These are phyloP conservation scores for Candida silvicultrix DNA, from an alignment of 805 yeast species.

Conservation along the genomic window DNA sequence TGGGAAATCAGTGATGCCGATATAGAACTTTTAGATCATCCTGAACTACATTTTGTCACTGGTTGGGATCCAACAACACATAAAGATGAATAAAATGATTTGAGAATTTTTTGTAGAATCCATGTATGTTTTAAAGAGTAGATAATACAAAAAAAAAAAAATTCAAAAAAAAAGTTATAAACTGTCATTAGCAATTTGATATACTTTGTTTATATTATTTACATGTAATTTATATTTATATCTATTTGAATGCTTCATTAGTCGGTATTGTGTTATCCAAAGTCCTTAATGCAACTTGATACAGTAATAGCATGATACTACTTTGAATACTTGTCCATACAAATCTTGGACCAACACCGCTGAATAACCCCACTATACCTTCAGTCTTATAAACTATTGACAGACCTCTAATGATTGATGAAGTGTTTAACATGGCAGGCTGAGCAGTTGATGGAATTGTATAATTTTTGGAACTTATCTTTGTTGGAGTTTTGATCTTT, in stretches of 20 bases:
- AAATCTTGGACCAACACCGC: constrained; percentile 95
- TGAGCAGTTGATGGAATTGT: constrained; percentile 10
- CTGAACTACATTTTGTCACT: constrained; percentile 33
- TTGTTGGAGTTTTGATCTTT: constrained; percentile 2
- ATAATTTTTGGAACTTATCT: constrained; percentile 26
- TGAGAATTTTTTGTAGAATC: background rate
- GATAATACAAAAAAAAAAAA: background rate
- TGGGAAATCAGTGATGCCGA: constrained; percentile 40
- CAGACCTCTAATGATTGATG: constrained; percentile 47
- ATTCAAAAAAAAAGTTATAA: too few species aligned
- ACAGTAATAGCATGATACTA: constrained; percentile 84
- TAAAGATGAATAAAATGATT: background rate
- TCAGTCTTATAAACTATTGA: constrained; percentile 57
- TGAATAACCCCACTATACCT: constrained; percentile 74
- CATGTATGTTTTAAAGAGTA: too few species aligned
- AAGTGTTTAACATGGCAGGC: constrained; percentile 24
- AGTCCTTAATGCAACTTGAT: constrained; percentile 66
- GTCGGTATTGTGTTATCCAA: constrained; percentile 16
- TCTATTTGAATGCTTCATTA: background rate
- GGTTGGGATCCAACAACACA: background rate
- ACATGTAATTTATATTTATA: background rate
- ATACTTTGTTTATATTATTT: too few species aligned
- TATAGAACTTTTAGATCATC: constrained; percentile 35
- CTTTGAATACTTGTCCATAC: constrained; percentile 97
- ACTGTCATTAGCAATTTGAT: too few species aligned